These are phyloP conservation scores for Pinus taeda DNA, from an alignment of 75 land plant species.

Conservation along the genomic window DNA sequence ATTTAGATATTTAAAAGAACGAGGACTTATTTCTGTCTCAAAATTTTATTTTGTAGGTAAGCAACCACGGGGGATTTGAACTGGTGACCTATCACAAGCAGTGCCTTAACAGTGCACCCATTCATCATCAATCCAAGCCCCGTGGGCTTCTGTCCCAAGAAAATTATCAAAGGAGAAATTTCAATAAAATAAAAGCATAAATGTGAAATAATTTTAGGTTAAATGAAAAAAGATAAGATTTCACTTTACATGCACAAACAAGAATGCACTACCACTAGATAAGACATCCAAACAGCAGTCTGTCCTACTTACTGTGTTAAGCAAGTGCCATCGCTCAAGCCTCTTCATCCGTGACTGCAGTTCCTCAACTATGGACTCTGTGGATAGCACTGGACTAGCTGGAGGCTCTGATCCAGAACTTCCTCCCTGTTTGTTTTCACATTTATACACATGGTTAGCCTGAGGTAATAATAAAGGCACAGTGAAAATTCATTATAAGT, in stretches of 20 bases:
- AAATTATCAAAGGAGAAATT: no score
- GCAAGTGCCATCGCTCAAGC: conserved; percentile 86
- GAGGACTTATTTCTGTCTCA: no score
- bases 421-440: conserved; percentile 44
- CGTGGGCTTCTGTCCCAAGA: no score
- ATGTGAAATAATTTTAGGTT: background rate
- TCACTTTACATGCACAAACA: background rate
- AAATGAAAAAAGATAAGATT: background rate
- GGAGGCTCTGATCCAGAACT: conserved; percentile 60
- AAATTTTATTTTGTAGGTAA: no score
- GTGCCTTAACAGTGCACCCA: no score
- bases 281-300: background rate
- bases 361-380: conserved; percentile 74
- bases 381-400: conserved; percentile 51
- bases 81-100: no score
- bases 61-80: no score
- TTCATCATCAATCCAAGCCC: no score
- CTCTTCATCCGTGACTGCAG: conserved; percentile 68
- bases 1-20: background rate
- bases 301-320: conserved; percentile 65
- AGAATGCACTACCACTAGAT: background rate
- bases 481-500: background rate
- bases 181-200: background rate
- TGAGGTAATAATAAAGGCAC: background rate
- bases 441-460: background rate